These are phyloP conservation scores for Trametes villosa DNA, from an alignment of 768 basidiomycete genomes.

Conservation along the genomic window DNA sequence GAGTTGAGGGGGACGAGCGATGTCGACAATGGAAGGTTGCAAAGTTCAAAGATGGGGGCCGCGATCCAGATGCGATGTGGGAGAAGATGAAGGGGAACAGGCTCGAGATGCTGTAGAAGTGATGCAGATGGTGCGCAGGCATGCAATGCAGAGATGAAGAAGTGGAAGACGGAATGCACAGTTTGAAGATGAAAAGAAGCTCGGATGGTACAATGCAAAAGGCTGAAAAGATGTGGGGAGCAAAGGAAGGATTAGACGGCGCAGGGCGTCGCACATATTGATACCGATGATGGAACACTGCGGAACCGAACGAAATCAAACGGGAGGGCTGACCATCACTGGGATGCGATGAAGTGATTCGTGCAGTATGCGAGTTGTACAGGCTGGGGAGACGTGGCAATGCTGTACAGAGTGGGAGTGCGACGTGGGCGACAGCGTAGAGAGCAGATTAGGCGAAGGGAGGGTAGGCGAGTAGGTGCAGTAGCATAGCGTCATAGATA, in stretches of 20 bases:
- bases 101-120: neutral
- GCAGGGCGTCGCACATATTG: conserved; percentile 7
- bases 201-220: neutral
- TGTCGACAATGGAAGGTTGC: neutral
- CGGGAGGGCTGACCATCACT: neutral
- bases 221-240: neutral
- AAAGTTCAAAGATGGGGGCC: conserved; percentile 8
- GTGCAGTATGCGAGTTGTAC: conserved; percentile 1
- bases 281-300: conserved; percentile 13
- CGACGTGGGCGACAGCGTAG: neutral
- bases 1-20: neutral
- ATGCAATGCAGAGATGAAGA: neutral
- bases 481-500: conserved; percentile 5
- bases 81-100: neutral
- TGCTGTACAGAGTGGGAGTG: conserved; percentile 6
- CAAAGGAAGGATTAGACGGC: conserved; percentile 5
- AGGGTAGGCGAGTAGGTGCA: neutral
- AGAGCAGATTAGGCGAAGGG: conserved; percentile 4
- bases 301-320: neutral
- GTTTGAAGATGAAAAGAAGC: neutral
- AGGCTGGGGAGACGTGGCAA: neutral
- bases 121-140: neutral
- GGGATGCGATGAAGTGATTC: neutral
- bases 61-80: conserved; percentile 14
- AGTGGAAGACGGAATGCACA: neutral